Base-by-base conservation (phyloP, 495 filamentous ascomycete genomes). In the Aspergillus incahuasiensis region DNA sequence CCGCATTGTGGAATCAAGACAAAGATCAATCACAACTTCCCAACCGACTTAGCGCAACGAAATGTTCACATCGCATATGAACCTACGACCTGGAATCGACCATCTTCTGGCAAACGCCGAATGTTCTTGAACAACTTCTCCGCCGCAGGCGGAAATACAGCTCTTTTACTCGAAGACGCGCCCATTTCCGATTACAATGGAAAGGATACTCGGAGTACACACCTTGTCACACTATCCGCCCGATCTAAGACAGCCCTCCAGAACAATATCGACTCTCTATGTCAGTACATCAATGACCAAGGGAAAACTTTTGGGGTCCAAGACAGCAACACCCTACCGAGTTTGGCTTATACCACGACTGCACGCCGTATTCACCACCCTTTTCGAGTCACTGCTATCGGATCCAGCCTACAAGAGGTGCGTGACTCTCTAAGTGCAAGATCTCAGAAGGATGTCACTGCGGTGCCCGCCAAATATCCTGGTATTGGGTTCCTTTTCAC, bases 1-100 rank as follows among this genome's bases (percentile, higher is more conserved):
- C 87, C 90, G 7, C 90, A 94, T 58, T 85, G 88, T 54, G 90
- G 90, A n/a, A 92, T 92, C 75, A 94, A 95, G 74, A 82, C 77
- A 8, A 82, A 82, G 69, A 81, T 94, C 78, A 83, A 95, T 78
- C 81, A 87, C 73, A 86, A 81, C 32, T 94, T 92, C 74, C 89
- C 90, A 0, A 82, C 81, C 22, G 87, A 92, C 64, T 71, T 92
- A 1, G 71, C 72, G 0, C 79, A 91, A 53, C 85, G 90, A 22
- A 89, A 90, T 54, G 87, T 92, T 30, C 84, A 92, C 65, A 84
- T 86, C 64, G 81, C 82, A 4, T 61, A 74, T 6, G 72, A 79
- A 59, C 73, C 78, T 19, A 84, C 83, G 4, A 80, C 85, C 0
- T 90, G 85, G 68, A 74, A 73, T 20, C 75, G 84, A n/a, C 81